Conservation (phyloP, 2,329 filamentous ascomycete genomes). For the Aureobasidium sp. region DNA sequence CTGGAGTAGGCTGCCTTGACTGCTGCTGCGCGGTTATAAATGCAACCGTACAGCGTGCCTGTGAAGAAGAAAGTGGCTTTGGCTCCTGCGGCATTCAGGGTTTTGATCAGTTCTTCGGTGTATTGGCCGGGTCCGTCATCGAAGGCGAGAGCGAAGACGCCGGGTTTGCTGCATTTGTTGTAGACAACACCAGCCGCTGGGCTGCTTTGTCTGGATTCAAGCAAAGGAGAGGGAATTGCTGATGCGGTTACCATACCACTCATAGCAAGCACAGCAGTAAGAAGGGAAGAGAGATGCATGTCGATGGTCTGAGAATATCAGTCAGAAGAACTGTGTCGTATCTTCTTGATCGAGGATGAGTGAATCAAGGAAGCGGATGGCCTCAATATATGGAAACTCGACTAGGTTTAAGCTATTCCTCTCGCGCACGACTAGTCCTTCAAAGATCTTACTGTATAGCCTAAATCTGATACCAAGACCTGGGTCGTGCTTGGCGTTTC, state of each 20-base stretch:
- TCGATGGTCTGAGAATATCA: no score
- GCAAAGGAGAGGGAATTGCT: neutral
- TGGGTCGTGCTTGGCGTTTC: neutral
- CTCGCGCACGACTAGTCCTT: neutral
- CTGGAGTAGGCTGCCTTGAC: neutral
- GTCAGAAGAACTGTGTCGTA: no score
- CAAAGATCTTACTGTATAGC: neutral
- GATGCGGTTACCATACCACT: neutral
- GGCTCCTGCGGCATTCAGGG: conserved; percentile 55
- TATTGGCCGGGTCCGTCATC: conserved; percentile 74
- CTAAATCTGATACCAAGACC: neutral
- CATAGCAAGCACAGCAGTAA: neutral
- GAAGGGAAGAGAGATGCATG: neutral
- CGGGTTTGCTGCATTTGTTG: conserved; percentile 4
- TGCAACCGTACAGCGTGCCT: conserved; percentile 35
- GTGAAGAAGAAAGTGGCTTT: conserved; percentile 85
- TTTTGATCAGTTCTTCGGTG: conserved; percentile 60
- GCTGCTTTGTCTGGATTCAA: neutral
- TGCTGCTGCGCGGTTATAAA: neutral
- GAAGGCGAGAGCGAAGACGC: conserved; percentile 71
- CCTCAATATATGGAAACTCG: neutral
- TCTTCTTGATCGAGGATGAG: no score
- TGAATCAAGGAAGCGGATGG: no score
- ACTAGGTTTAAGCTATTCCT: no score
- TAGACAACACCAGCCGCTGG: conserved; percentile 3